Evolutionary conservation across 1,284 basidiomycete genomes (phyloP), one percentile per base, ranked within the genome.

Genomic region (Cryptococcus hybrid): DNA sequence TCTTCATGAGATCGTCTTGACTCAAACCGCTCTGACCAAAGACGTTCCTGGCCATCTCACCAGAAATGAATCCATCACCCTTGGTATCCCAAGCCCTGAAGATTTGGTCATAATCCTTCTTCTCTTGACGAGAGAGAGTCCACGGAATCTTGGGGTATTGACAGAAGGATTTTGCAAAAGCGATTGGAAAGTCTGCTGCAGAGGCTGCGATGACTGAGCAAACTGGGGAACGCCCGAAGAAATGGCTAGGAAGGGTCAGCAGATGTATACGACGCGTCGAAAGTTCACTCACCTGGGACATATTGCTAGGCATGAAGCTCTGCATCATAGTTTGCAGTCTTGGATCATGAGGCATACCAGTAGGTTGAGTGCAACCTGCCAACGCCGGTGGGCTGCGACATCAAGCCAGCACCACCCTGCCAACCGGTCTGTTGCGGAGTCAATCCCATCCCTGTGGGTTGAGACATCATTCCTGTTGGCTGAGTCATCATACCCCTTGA

Each of bases 71-170:
- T 0, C 77, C 77, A 0, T 88, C 87, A 24, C 85, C 84, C 45
- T 85, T 82, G 1, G 85, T 80, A 75, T 98, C 95, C 96, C 95
- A 99, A 34, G 92, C 90, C 57, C 95, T 83, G 81, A 99, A 99
- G 70, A 98, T 95, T 72, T 90, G 85, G 75, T 98, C 92, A 73
- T 99, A 99, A 68, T 88, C 89, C 82, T 97, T 97, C 82, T 93
- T 93, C 81, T 99, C 95, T 42, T 87, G 85, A 74, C 90, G 89
- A 18, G 86, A 87, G 56, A 98, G 80, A 0, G 87, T 84, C 95
- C 96, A 99, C 0, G 92, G 87, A 30, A 98, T 83, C 68, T 86
- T 87, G 24, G 90, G 90, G 86, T 81, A 2, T 84, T 78, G 39
- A 85, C 84, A 0, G 89, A 87, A 5, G 86, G 83, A 58, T 87